These are phyloP conservation scores for Wilhelminamyces savonicus DNA, from an alignment of 805 yeast genomes.

Conservation along the genomic window DNA sequence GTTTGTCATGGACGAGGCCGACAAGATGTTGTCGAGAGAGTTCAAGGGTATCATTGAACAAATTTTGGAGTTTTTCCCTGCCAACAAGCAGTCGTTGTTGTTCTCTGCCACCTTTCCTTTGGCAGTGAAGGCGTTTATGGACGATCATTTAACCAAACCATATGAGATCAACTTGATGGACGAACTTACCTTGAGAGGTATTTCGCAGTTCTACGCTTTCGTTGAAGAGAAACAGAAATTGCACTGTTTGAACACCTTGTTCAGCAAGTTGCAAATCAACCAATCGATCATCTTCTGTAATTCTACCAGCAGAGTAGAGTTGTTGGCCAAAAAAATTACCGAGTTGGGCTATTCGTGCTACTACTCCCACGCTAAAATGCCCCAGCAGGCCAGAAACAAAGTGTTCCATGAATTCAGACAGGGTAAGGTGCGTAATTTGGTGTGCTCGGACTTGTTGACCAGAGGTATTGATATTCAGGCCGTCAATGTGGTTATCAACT, in stretches of 20 bases:
- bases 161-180: constrained; percentile 97
- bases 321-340: constrained; percentile 91
- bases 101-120: constrained; percentile 96
- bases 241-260: constrained; percentile 91
- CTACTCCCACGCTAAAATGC: constrained; percentile 96
- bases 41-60: constrained; percentile 84
- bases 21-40: constrained; percentile 89
- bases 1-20: constrained; percentile 98
- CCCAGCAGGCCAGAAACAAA: constrained; percentile 93
- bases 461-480: constrained; percentile 99
- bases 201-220: constrained; percentile 96
- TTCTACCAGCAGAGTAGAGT: constrained; percentile 93
- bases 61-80: constrained; percentile 74
- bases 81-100: constrained; percentile 64
- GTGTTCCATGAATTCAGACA: constrained; percentile 98
- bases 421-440: constrained; percentile 95
- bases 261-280: constrained; percentile 89
- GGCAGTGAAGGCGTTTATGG: constrained; percentile 89
- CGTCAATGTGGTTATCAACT: constrained; percentile 94
- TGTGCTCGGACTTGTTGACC: constrained; percentile 91
- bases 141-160: constrained; percentile 81
- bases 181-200: constrained; percentile 91
- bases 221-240: constrained; percentile 95
- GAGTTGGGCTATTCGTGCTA: constrained; percentile 95
- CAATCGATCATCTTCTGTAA: constrained; percentile 97